These are phyloP conservation scores for Chrysosporium queenslandicum DNA, from an alignment of 2,329 filamentous ascomycete genomes.

Conservation along the genomic window DNA sequence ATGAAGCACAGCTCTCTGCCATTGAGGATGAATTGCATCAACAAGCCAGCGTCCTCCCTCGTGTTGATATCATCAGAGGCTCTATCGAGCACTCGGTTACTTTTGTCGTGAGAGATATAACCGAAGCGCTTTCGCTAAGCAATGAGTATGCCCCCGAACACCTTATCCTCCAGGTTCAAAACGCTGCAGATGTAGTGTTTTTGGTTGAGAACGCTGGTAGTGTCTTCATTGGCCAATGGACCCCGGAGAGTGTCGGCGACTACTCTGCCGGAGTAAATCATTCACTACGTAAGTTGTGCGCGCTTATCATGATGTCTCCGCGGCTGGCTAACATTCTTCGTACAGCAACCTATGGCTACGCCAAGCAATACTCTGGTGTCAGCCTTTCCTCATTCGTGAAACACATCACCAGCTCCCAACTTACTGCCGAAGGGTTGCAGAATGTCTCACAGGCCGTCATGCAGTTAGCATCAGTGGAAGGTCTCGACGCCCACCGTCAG, in stretches of 20 bases:
- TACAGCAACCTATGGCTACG: conserved; percentile 95
- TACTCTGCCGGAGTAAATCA: conserved; percentile 98
- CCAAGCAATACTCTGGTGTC: conserved; percentile 96
- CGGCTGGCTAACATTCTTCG: conserved; percentile 20
- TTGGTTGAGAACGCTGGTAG: conserved; percentile 87
- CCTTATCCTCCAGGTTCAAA: conserved; percentile 76
- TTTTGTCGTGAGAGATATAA: conserved; percentile 59
- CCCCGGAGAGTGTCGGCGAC: conserved; percentile 92
- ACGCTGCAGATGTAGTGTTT: conserved; percentile 64
- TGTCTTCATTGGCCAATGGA: conserved; percentile 94
- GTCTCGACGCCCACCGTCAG: conserved; percentile 81
- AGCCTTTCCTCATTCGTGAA: conserved; percentile 95
- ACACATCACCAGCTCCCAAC: conserved; percentile 89
- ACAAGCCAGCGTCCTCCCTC: conserved; percentile 76
- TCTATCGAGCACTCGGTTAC: conserved; percentile 88
- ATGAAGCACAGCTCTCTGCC: conserved; percentile 59
- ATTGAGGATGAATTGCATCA: conserved; percentile 86
- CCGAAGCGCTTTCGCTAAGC: conserved; percentile 69
- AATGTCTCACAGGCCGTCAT: conserved; percentile 87
- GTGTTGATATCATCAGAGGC: conserved; percentile 85
- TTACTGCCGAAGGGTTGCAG: conserved; percentile 72
- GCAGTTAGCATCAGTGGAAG: conserved; percentile 88
- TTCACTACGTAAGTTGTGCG: conserved; percentile 67
- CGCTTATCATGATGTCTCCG: background rate
- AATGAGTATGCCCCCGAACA: conserved; percentile 96